Evolutionary conservation across 371 early-diverging fungal genomes (phyloP).

Genomic region (Vairimorpha apis): DNA sequence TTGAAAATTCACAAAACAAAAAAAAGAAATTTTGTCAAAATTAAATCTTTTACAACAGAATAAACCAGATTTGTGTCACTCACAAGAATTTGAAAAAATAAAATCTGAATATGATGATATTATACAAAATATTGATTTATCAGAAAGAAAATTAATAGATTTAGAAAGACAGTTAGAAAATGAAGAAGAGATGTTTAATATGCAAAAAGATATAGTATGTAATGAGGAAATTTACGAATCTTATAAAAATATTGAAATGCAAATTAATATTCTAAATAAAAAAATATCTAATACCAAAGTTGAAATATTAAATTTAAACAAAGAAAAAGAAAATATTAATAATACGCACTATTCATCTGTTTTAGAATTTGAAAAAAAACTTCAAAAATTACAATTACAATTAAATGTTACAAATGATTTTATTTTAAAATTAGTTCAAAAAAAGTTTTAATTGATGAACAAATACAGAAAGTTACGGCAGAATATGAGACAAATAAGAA

Average conservation of each 20-base stretch:
- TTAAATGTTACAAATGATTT: neutral
- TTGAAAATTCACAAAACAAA: constrained; percentile 52
- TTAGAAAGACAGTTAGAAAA: constrained; percentile 22
- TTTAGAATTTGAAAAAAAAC: neutral
- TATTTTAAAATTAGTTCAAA: neutral
- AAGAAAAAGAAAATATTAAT: constrained; percentile 38
- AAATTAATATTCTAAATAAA: constrained; percentile 37
- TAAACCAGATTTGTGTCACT: constrained; percentile 2
- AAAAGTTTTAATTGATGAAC: neutral
- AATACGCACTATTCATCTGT: constrained; percentile 10
- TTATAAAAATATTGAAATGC: constrained; percentile 30
- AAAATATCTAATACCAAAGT: constrained; percentile 38
- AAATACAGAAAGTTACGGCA: neutral
- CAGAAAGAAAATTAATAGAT: neutral
- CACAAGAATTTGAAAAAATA: constrained; percentile 1
- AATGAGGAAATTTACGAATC: constrained; percentile 30
- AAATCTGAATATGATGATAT: neutral
- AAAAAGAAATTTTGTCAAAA: constrained; percentile 11
- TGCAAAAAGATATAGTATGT: constrained; percentile 7
- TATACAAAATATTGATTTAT: neutral
- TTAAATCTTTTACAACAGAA: constrained; percentile 1
- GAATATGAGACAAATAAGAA: neutral
- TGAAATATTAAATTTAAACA: constrained; percentile 30
- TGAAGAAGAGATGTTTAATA: constrained; percentile 10
- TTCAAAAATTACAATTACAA: neutral